Conservation (phyloP, 352 stramenopile genomes). For the Blastocystis sp. region DNA sequence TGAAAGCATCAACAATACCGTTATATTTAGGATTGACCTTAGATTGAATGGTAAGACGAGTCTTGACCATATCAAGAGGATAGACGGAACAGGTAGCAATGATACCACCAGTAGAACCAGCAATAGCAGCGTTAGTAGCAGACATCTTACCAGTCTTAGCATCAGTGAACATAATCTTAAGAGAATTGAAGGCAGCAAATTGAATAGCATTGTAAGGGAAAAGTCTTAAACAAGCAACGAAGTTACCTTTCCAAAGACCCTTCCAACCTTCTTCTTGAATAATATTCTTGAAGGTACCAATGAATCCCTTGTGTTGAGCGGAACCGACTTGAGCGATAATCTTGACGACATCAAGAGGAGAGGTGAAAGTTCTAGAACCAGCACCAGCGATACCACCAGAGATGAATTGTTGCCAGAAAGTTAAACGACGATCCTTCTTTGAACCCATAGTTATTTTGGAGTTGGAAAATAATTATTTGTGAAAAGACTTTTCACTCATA, state of each 20-base stretch:
- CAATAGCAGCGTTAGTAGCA: background rate
- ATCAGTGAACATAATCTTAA: conserved; percentile 11
- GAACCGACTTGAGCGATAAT: conserved; percentile 21
- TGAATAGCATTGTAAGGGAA: conserved; percentile 22
- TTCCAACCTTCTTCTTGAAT: conserved; percentile 5
- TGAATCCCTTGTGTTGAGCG: conserved; percentile 19
- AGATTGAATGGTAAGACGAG: conserved; percentile 21
- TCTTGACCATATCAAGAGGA: conserved; percentile 33
- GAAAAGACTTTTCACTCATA: too few relatives aligned
- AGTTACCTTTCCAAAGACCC: conserved; percentile 22
- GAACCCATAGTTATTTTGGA: conserved; percentile 23
- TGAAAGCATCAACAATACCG: conserved; percentile 26
- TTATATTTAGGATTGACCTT: conserved; percentile 22
- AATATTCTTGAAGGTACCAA: conserved; percentile 27
- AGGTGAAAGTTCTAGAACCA: conserved; percentile 23
- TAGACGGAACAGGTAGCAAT: conserved; percentile 13
- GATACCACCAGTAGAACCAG: conserved; percentile 5
- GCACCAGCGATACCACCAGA: conserved; percentile 21
- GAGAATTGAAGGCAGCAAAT: conserved; percentile 3
- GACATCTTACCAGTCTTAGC: conserved; percentile 16
- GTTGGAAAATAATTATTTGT: background rate
- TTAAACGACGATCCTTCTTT: conserved; percentile 24
- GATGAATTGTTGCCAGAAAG: conserved; percentile 34
- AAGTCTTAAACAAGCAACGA: conserved; percentile 12
- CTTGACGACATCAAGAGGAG: conserved; percentile 24